Evolutionary conservation across 495 filamentous ascomycete genomes (phyloP).

Genomic region (Tuber melanosporum): DNA sequence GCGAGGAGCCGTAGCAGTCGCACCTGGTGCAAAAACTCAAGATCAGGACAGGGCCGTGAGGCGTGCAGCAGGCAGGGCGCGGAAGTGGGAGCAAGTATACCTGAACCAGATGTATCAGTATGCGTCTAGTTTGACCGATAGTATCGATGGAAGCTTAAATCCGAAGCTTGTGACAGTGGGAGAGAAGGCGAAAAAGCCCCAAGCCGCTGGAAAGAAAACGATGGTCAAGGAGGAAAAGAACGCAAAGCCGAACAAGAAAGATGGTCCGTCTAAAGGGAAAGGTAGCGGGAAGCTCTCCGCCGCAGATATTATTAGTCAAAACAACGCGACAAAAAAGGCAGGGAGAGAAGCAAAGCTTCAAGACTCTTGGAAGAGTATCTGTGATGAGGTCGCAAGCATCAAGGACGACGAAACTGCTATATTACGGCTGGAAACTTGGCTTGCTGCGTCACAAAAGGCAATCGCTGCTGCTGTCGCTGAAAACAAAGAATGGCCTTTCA

Average conservation of each 20-base stretch:
- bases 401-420: conserved; percentile 28
- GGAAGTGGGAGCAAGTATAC: conserved; percentile 52
- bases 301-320: conserved; percentile 30
- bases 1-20: neutral
- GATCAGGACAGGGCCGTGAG: conserved; percentile 19
- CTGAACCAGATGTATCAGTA: conserved; percentile 62
- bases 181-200: conserved; percentile 19
- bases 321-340: conserved; percentile 33
- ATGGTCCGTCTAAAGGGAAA: conserved; percentile 22
- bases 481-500: conserved; percentile 39
- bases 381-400: conserved; percentile 23
- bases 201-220: conserved; percentile 15
- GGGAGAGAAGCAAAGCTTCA: conserved; percentile 35
- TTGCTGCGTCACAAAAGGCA: conserved; percentile 23
- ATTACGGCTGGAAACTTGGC: conserved; percentile 23
- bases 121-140: conserved; percentile 63
- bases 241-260: conserved; percentile 15
- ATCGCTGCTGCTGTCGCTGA: conserved; percentile 25
- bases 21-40: conserved; percentile 19
- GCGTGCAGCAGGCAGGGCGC: conserved; percentile 14
- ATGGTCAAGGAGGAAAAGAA: conserved; percentile 12
- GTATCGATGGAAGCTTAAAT: conserved; percentile 59
- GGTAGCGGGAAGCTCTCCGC: conserved; percentile 27
- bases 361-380: conserved; percentile 31
- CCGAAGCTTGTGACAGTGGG: conserved; percentile 38